phyloP scores from a whole-genome alignment of 2,329 filamentous ascomycete species.

The Claviceps quebecensis region DNA sequence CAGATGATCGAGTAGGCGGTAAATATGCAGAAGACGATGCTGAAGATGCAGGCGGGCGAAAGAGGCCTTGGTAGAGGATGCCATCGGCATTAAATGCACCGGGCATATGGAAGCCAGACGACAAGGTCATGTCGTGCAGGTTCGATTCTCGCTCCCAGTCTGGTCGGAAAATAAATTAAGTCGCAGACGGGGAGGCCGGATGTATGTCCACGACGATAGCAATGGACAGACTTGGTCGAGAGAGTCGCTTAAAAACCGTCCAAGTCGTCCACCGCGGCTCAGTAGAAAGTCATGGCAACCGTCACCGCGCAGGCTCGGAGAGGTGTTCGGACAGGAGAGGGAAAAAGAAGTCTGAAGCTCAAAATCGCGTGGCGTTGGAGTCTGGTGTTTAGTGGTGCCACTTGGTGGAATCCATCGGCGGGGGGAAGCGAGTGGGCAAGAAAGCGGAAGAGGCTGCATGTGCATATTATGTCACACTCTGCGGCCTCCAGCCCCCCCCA shows the following conservation, averaged over 20 bases:
- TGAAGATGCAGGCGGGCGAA: conserved; percentile 31
- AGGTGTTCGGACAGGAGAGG: background rate
- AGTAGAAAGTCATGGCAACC: background rate
- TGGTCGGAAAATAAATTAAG: background rate
- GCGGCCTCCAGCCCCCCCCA: too few relatives aligned
- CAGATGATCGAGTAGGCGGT: conserved; percentile 12
- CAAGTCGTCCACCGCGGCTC: background rate
- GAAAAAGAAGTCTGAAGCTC: background rate
- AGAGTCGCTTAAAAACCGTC: background rate
- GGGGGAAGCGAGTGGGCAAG: background rate
- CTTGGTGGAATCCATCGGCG: background rate
- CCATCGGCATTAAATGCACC: conserved; percentile 21
- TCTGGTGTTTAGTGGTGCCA: background rate
- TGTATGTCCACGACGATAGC: background rate
- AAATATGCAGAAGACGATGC: conserved; percentile 26
- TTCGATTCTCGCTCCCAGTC: background rate
- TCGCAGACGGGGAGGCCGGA: background rate
- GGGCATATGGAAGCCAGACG: conserved; percentile 21
- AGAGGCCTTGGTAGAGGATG: conserved; percentile 29
- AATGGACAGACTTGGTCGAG: background rate
- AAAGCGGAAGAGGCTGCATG: background rate
- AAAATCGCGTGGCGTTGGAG: background rate
- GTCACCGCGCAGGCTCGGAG: background rate
- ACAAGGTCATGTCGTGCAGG: conserved; percentile 1
- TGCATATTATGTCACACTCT: background rate